phyloP scores from a whole-genome alignment of 192 early-diverging fungal genomes.

The Coemansia sp. region DNA sequence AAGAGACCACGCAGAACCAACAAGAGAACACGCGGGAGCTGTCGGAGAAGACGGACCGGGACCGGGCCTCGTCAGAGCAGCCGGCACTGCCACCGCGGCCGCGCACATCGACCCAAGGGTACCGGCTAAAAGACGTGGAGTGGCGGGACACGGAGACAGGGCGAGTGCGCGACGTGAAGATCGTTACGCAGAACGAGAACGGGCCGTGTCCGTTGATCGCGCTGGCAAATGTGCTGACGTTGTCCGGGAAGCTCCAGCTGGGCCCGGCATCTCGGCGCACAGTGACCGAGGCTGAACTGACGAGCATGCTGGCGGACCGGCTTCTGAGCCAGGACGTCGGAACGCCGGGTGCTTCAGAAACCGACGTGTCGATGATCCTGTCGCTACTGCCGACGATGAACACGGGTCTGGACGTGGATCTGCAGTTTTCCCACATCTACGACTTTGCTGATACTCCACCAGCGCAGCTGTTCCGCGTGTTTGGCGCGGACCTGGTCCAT shows the following conservation, averaged over 20 bases:
- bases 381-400: conserved; percentile 29
- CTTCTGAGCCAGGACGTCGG: conserved; percentile 17
- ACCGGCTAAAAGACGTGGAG: conserved; percentile 68
- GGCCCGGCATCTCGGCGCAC: conserved; percentile 44
- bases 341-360: not conserved
- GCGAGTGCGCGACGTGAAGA: conserved; percentile 52
- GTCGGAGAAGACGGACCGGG: not conserved
- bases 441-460: conserved; percentile 63
- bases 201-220: conserved; percentile 89
- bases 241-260: conserved; percentile 64
- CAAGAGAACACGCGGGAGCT: not conserved
- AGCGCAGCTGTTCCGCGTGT: conserved; percentile 67
- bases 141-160: conserved; percentile 54
- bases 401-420: conserved; percentile 74
- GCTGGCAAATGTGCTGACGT: conserved; percentile 74
- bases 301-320: conserved; percentile 70
- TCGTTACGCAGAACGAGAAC: conserved; percentile 90
- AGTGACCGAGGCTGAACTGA: conserved; percentile 63
- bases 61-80: no score
- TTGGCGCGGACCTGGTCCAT: conserved; percentile 76
- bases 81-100: not conserved
- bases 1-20: no score
- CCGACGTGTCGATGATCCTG: conserved; percentile 6
- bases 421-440: conserved; percentile 67
- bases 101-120: conserved; percentile 28